Evolutionary conservation across 768 basidiomycete species (phyloP).

Genomic region (Lactarius quietus): DNA sequence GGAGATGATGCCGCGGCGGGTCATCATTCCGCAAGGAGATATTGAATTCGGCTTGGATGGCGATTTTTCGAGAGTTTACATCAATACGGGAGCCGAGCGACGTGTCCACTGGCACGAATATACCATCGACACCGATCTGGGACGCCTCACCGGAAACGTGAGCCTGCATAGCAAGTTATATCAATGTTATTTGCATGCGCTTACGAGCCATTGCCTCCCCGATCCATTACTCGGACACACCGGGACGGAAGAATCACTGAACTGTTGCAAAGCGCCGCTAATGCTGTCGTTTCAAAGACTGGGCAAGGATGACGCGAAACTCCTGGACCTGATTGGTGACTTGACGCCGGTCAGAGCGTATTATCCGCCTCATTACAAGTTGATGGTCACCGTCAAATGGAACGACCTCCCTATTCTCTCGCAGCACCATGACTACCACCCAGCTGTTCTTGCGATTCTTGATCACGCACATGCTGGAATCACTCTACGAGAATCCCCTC

Average conservation of each 20-base stretch:
- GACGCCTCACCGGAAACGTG: constrained; percentile 31
- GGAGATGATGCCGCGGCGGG: neutral
- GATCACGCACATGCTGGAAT: constrained; percentile 8
- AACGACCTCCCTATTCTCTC: constrained; percentile 4
- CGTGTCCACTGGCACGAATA: constrained; percentile 32
- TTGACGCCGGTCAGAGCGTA: constrained; percentile 7
- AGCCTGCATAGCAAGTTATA: constrained; percentile 35
- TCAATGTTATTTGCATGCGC: constrained; percentile 43
- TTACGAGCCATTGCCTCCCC: constrained; percentile 40
- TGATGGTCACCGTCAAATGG: constrained; percentile 7
- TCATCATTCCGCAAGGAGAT: constrained; percentile 11
- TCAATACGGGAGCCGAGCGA: neutral
- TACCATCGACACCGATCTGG: constrained; percentile 32
- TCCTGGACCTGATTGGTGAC: constrained; percentile 3
- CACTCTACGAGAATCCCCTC: neutral
- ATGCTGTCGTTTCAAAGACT: constrained; percentile 41
- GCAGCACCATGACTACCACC: constrained; percentile 1
- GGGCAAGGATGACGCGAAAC: neutral
- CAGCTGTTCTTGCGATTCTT: neutral
- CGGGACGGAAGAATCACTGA: constrained; percentile 38
- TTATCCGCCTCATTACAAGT: neutral
- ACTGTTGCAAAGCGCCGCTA: constrained; percentile 38
- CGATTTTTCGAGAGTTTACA: neutral
- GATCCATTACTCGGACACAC: constrained; percentile 34
- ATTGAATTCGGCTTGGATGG: neutral